Percentiles rank a stretch among this genome's conserved stretches.
Conservation (phyloP, 257 asterid species). For the Penstemon eatonii region DNA sequence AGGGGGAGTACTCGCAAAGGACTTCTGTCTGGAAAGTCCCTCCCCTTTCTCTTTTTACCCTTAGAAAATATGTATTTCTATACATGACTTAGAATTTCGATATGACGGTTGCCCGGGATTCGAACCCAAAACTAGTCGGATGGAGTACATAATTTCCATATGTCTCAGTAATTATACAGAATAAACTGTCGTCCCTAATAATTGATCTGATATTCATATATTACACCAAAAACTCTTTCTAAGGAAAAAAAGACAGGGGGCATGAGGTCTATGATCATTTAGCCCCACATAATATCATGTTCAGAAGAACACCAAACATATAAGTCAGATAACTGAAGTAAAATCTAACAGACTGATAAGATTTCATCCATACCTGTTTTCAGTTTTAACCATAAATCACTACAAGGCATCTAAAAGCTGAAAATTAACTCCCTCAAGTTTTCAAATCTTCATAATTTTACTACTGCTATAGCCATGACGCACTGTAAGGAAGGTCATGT, state of each 20-base stretch:
- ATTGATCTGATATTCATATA: background rate
- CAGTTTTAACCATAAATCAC: too few species aligned
- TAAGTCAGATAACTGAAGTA: background rate
- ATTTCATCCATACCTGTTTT: too few species aligned
- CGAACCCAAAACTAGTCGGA: too few species aligned
- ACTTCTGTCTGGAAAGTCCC: background rate
- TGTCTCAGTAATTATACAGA: background rate
- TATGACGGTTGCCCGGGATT: too few species aligned
- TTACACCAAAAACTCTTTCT: background rate
- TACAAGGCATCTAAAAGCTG: background rate
- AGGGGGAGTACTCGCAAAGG: background rate
- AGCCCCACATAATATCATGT: background rate
- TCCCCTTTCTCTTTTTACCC: too few species aligned
- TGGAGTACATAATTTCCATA: too few species aligned
- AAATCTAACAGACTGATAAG: too few species aligned
- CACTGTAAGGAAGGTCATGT: background rate
- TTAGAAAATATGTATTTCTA: too few species aligned
- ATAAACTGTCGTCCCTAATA: constrained; percentile 1
- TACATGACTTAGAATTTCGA: too few species aligned
- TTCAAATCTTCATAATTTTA: background rate
- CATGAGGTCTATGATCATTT: background rate
- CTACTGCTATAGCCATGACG: background rate
- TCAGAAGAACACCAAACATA: constrained; percentile 1
- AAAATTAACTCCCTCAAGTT: background rate
- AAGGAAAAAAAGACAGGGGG: constrained; percentile 9